Percentiles rank a stretch among this genome's conserved stretches.
Conservation (phyloP, 306 rosid genomes). For the Oemleria cerasiformis region DNA sequence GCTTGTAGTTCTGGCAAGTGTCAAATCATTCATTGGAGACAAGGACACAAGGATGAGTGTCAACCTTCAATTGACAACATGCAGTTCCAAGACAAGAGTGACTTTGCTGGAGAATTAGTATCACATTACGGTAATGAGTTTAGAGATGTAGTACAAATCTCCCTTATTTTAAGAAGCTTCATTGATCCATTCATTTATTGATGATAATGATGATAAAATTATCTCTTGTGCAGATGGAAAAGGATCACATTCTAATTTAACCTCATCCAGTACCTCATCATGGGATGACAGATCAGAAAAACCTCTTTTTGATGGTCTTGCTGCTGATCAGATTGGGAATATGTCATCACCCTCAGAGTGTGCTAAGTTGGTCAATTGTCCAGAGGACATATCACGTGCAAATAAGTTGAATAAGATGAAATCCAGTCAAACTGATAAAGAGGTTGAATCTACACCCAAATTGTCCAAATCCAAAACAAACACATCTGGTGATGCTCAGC, state of each 20-base stretch:
- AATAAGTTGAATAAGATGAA: conserved; percentile 41
- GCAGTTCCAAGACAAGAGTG: conserved; percentile 27
- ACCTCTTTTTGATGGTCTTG: conserved; percentile 19
- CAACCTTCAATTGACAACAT: conserved; percentile 28
- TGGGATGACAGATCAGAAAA: conserved; percentile 34
- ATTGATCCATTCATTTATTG: conserved; percentile 7
- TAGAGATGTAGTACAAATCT: conserved; percentile 14
- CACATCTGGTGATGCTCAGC: conserved; percentile 35
- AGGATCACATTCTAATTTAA: conserved; percentile 26
- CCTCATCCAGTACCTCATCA: conserved; percentile 23
- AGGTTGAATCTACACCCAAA: conserved; percentile 34
- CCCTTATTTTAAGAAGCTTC: conserved; percentile 10
- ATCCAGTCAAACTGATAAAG: conserved; percentile 34
- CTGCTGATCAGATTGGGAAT: conserved; percentile 22
- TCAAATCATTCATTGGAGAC: conserved; percentile 83
- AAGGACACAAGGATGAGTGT: conserved; percentile 80
- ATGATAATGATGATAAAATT: conserved; percentile 29
- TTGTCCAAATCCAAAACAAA: conserved; percentile 33
- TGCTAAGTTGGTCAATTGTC: conserved; percentile 29
- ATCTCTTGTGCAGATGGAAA: conserved; percentile 37
- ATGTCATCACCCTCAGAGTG: conserved; percentile 22
- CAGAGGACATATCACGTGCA: conserved; percentile 30
- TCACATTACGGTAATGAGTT: conserved; percentile 38
- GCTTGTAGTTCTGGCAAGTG: conserved; percentile 81
- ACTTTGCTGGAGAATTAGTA: conserved; percentile 17